Evolutionary conservation across 129 eudicot species (phyloP).

Genomic region (Centaurea solstitialis): DNA sequence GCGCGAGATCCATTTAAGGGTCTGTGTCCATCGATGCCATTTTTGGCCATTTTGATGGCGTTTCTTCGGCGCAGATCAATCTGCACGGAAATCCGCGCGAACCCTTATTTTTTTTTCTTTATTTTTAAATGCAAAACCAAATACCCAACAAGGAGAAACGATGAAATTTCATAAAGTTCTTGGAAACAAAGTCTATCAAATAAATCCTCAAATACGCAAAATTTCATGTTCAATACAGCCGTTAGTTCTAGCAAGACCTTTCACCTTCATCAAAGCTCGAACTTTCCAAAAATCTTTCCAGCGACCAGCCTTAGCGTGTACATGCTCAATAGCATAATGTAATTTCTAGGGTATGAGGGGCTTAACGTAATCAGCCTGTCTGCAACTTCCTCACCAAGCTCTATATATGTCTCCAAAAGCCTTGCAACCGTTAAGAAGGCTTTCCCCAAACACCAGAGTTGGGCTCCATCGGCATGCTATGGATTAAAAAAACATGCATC

Average conservation of each 20-base stretch:
- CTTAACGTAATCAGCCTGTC: conserved; percentile 32
- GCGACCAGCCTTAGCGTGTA: conserved; percentile 50
- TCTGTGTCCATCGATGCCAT: no score
- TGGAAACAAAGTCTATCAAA: no score
- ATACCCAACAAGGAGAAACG: no score
- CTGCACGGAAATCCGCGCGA: no score
- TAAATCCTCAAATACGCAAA: no score
- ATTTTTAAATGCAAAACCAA: no score
- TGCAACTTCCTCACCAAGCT: conserved; percentile 54
- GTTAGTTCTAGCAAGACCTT: conserved; percentile 25
- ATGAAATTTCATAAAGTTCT: no score
- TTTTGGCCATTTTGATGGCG: no score
- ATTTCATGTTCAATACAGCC: conserved; percentile 24
- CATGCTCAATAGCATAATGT: conserved; percentile 50
- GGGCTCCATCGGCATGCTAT: conserved; percentile 61
- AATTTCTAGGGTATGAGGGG: conserved; percentile 50
- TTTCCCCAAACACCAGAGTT: conserved; percentile 56
- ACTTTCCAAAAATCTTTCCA: conserved; percentile 50
- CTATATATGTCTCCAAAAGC: conserved; percentile 36
- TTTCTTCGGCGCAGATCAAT: no score
- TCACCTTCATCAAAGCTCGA: conserved; percentile 43
- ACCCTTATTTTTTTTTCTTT: no score
- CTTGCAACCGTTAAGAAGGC: conserved; percentile 59
- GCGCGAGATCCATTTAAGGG: no score
- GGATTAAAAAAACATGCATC: conserved; percentile 39